A percentile compares a stretch with the other conserved stretches of the same genome.
Evolutionary conservation across 2,329 filamentous ascomycete genomes (phyloP).

Genomic region (Calycina herbarum): DNA sequence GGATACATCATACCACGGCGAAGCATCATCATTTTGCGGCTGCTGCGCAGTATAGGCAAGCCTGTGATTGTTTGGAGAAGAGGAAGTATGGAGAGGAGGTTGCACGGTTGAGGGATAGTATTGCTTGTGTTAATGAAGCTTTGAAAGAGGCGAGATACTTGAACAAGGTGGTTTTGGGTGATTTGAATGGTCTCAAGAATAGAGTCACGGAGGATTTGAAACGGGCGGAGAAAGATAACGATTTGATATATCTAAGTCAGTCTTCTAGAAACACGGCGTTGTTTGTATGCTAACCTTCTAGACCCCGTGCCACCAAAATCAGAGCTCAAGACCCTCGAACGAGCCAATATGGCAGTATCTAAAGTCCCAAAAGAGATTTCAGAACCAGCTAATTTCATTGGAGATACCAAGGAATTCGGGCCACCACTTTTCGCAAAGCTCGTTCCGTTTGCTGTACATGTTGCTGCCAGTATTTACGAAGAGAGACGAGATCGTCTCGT

Average conservation of each 20-base stretch:
- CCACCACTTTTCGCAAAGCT: conserved; percentile 85
- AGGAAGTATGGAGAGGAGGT: conserved; percentile 94
- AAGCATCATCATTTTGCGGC: conserved; percentile 98
- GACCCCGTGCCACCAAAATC: conserved; percentile 82
- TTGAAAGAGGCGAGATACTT: conserved; percentile 82
- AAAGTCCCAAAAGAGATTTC: conserved; percentile 80
- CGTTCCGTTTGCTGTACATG: conserved; percentile 92
- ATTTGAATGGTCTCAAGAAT: conserved; percentile 79
- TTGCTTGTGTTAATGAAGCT: conserved; percentile 80
- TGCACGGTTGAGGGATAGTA: conserved; percentile 77
- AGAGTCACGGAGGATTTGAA: conserved; percentile 86
- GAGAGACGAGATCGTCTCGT: conserved; percentile 88
- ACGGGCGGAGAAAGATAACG: conserved; percentile 92
- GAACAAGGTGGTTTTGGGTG: conserved; percentile 76
- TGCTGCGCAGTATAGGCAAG: conserved; percentile 88
- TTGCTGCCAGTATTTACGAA: conserved; percentile 93
- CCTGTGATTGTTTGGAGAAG: conserved; percentile 90
- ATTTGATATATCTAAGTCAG: conserved; percentile 84
- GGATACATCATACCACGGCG: conserved; percentile 97
- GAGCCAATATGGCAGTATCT: conserved; percentile 83
- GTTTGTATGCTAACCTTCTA: conserved; percentile 40
- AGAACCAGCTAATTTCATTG: conserved; percentile 76
- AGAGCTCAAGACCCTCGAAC: conserved; percentile 80
- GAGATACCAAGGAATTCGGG: conserved; percentile 78
- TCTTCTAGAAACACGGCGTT: conserved; percentile 12